Conservation (phyloP, 768 basidiomycete species). For the Baorangia bicolor region DNA sequence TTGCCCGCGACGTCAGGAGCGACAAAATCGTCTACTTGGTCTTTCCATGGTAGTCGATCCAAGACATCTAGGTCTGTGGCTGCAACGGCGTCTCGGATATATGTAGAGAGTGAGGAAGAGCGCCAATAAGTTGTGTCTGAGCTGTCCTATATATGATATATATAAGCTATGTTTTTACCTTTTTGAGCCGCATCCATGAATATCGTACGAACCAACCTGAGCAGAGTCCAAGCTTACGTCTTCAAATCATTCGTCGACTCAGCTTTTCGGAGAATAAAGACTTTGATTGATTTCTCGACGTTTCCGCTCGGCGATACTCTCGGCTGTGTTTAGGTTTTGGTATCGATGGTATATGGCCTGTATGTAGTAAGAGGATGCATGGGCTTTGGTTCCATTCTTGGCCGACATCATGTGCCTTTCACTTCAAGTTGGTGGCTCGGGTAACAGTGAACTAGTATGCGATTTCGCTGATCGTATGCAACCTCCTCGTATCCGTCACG, state of each 20-base stretch:
- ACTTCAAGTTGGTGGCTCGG: background rate
- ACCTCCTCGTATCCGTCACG: background rate
- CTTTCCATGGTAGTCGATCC: constrained; percentile 1
- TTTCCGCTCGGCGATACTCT: background rate
- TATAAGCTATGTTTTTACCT: too few species aligned
- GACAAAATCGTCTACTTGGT: constrained; percentile 9
- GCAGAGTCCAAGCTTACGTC: too few species aligned
- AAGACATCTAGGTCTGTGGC: background rate
- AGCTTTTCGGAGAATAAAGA: too few species aligned
- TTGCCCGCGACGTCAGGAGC: background rate
- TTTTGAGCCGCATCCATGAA: too few species aligned
- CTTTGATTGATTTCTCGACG: too few species aligned
- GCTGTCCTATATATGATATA: too few species aligned
- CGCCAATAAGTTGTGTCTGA: background rate
- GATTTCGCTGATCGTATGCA: background rate
- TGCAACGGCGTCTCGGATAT: background rate
- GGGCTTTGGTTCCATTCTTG: background rate
- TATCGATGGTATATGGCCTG: background rate
- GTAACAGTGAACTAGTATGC: background rate
- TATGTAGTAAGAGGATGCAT: background rate
- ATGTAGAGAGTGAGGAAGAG: background rate
- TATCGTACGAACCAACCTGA: too few species aligned
- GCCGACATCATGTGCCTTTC: constrained; percentile 1
- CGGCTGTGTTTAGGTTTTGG: background rate
- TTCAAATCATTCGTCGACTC: too few species aligned